These are phyloP conservation scores for Nemania sp. DNA, from an alignment of 2,329 filamentous ascomycete species.

Conservation along the genomic window DNA sequence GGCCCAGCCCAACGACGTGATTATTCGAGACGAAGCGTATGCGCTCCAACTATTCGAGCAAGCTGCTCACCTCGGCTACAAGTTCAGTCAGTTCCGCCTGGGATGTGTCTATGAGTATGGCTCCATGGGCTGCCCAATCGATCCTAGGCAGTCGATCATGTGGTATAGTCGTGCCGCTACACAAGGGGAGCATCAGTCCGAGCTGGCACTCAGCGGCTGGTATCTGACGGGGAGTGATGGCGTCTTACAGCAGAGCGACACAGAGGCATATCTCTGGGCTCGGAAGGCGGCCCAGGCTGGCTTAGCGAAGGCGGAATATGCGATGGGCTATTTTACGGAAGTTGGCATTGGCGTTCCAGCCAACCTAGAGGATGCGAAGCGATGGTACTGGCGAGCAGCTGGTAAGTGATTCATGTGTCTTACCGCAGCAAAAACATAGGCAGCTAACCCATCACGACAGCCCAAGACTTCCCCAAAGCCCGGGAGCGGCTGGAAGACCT, in stretches of 20 bases:
- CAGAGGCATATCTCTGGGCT: slow-evolving; percentile 96
- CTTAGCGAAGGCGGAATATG: slow-evolving; percentile 92
- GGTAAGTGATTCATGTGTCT: slow-evolving; percentile 63
- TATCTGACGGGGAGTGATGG: slow-evolving; percentile 91
- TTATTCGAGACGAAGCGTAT: slow-evolving; percentile 81
- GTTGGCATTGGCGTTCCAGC: slow-evolving; percentile 86
- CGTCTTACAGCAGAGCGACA: slow-evolving; percentile 88
- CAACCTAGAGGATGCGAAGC: slow-evolving; percentile 92
- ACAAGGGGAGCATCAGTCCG: slow-evolving; percentile 92
- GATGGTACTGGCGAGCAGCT: slow-evolving; percentile 97
- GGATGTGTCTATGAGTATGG: slow-evolving; percentile 92
- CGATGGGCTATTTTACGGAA: slow-evolving; percentile 97
- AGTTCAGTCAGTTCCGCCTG: slow-evolving; percentile 89
- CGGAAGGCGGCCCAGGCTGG: slow-evolving; percentile 88
- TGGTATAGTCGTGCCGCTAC: slow-evolving; percentile 93
- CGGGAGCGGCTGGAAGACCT: slow-evolving; percentile 91
- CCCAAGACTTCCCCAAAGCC: slow-evolving; percentile 93
- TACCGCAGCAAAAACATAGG: background rate
- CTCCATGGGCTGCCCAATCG: slow-evolving; percentile 77
- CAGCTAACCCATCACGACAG: slow-evolving; percentile 54
- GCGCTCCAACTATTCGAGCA: slow-evolving; percentile 81
- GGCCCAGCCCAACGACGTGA: slow-evolving; percentile 68
- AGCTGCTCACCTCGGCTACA: slow-evolving; percentile 88
- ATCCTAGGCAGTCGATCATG: slow-evolving; percentile 82
- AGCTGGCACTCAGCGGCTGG: slow-evolving; percentile 85